Base-by-base conservation (phyloP, 2,329 filamentous ascomycete species). In the Pezizomycotina sp. region DNA sequence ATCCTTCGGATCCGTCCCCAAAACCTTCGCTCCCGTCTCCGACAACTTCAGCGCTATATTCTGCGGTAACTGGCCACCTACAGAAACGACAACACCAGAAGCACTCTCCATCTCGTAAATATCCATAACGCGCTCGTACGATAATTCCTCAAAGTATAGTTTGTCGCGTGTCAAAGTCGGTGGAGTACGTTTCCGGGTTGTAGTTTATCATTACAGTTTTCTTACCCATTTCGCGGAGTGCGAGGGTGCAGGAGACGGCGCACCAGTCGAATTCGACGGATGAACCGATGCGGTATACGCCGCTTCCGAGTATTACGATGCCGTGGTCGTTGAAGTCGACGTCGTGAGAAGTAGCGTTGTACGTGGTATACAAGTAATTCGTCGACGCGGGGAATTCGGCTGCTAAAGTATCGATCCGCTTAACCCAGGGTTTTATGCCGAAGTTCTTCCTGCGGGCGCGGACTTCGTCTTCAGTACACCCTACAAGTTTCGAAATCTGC, bases 251-350 rank as follows among this genome's bases (percentile, higher is more conserved):
- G 53, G 83, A 89, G 44, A 93, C 83, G 47, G 84, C 83, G 57
- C 86, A 95, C 86, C 86, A 95, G 61, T 98, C 86, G 56, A 98
- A 98, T 60, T 98, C 89, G 34, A 98, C 89, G 5, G 84, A 93
- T 62, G 77, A 86, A 53, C 89, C 89, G 56, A 95, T 98, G 56
- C 89, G 74, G 69, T 98, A 98, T 14, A 95, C 89, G 60, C 89
- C 89, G 55, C 77, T 86, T 43, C 89, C 89, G 9, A 98, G 71
- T 40, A 95, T 77, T 37, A 98, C 62, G 28, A 75, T 79, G 46
- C 86, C 84, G 50, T 92, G 78, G 56, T 95, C 86, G 48, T 93
- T 77, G 48, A 98, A 95, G 9, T 71, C 77, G 31, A 95, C 79
- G 58, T 95, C 89, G 61, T 95, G 86, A 10, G 79, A 76, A 10